Evolutionary conservation across 192 early-diverging fungal genomes (phyloP), one percentile per base, ranked within the genome.

Genomic region (Coemansia erecta): DNA sequence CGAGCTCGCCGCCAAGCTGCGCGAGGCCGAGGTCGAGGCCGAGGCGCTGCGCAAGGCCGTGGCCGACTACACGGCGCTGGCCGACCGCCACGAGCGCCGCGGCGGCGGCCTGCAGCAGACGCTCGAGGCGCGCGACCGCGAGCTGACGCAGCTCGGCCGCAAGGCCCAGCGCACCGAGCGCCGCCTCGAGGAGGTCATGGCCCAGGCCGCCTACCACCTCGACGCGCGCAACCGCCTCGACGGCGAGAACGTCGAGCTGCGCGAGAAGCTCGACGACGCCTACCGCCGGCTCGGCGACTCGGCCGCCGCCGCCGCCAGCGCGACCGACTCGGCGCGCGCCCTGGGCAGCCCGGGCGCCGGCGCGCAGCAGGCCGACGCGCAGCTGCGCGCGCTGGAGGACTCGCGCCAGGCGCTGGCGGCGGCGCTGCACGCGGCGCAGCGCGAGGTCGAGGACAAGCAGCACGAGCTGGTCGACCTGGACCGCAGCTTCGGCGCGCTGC

Each of bases 381-480:
- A 84, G 39, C 70, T 94, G 44, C 87, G 86, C 22, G 86, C 86
- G 43, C 78, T 93, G 2, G 92, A 94, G 68, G 90, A 90, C 57
- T 90, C 90, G 12, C 85, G 89, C 8, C 81, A 86, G 64, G 90
- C 91, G 14, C 78, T 93, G n/a, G 68, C 90, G 17, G 84, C 89
- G 19, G 84, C 88, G 11, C 87, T 92, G 67, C 81, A 90, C 21
- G 71, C 90, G 18, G 82, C 83, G 2, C 78, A 87, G 55, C 90
- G 89, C 58, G 93, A 93, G 61, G 61, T 89, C 39, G 93, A 94
- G 55, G 89, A 91, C 66, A 89, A 86, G 78, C 73, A 82, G 43
- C 80, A 84, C 59, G 89, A 89, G 61, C 64, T 80, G 59, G 64
- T 74, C 19, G 77, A 80, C 17, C 53, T 80, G 46, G 77, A 80